Evolutionary conservation across 2,329 filamentous ascomycete genomes (phyloP).

Genomic region (Sordariomycetes sp.): DNA sequence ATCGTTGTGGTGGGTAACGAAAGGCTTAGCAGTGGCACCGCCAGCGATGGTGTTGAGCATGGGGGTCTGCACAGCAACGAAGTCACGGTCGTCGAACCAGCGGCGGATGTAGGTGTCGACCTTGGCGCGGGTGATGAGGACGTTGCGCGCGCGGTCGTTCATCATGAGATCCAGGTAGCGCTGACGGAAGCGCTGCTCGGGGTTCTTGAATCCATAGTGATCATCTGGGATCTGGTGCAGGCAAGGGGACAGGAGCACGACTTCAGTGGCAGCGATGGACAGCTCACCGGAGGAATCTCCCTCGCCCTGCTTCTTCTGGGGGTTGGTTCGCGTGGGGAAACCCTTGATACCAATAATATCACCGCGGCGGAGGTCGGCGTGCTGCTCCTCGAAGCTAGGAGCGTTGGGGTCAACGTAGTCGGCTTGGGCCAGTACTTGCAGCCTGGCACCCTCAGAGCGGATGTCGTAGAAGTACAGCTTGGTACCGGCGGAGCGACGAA

Average conservation of each 20-base stretch:
- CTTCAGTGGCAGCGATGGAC: slow-evolving; percentile 82
- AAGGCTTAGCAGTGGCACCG: slow-evolving; percentile 87
- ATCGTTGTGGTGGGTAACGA: slow-evolving; percentile 94
- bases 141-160: slow-evolving; percentile 78
- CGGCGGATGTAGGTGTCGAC: slow-evolving; percentile 82
- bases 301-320: slow-evolving; percentile 78
- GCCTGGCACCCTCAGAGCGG: slow-evolving; percentile 45
- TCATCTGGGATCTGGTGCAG: slow-evolving; percentile 71
- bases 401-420: slow-evolving; percentile 63
- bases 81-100: slow-evolving; percentile 82
- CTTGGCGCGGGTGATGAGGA: slow-evolving; percentile 77
- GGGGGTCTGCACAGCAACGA: slow-evolving; percentile 90
- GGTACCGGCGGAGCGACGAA: slow-evolving; percentile 69
- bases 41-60: slow-evolving; percentile 97
- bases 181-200: slow-evolving; percentile 87
- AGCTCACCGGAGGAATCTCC: slow-evolving; percentile 66
- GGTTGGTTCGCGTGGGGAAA: slow-evolving; percentile 55
- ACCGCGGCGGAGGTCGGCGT: slow-evolving; percentile 79
- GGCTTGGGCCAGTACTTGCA: slow-evolving; percentile 89
- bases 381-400: slow-evolving; percentile 72
- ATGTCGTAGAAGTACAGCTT: slow-evolving; percentile 88
- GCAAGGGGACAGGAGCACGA: slow-evolving; percentile 82
- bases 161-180: slow-evolving; percentile 94
- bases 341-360: slow-evolving; percentile 68
- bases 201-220: slow-evolving; percentile 91